phyloP scores from a whole-genome alignment of 2,329 filamentous ascomycete species.

The Pseudogymnoascus sp. region DNA sequence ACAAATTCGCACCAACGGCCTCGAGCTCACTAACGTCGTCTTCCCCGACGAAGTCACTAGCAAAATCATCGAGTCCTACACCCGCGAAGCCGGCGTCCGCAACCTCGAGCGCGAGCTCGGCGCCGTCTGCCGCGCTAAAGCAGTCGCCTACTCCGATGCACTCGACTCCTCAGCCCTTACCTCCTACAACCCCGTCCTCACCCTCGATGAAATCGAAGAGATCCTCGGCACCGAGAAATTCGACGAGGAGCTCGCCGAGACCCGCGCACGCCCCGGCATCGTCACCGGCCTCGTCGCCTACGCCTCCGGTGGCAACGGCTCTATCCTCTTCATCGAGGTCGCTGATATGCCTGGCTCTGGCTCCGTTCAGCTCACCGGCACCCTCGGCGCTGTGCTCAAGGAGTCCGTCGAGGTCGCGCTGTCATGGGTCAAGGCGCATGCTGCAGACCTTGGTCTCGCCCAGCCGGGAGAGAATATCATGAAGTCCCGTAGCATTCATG shows the following conservation, averaged over 20 bases:
- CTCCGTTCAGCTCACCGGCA: conserved; percentile 88
- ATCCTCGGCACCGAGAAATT: conserved; percentile 91
- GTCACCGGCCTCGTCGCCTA: conserved; percentile 96
- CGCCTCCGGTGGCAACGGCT: conserved; percentile 83
- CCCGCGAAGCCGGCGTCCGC: conserved; percentile 89
- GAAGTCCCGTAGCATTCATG: conserved; percentile 88
- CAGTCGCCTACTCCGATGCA: conserved; percentile 88
- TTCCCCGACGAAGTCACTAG: conserved; percentile 80
- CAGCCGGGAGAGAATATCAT: conserved; percentile 83
- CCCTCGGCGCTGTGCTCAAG: conserved; percentile 92
- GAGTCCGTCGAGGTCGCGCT: conserved; percentile 94
- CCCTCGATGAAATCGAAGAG: conserved; percentile 72
- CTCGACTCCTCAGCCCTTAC: conserved; percentile 60
- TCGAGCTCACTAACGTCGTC: conserved; percentile 63
- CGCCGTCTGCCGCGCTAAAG: conserved; percentile 87
- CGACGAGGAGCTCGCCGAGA: conserved; percentile 91
- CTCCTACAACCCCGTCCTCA: conserved; percentile 65
- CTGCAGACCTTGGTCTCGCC: conserved; percentile 80
- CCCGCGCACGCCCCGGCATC: conserved; percentile 72
- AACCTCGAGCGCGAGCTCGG: conserved; percentile 95
- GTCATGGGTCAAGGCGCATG: conserved; percentile 94
- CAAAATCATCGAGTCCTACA: conserved; percentile 94
- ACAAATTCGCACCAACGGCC: conserved; percentile 84
- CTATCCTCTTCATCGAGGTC: conserved; percentile 96
- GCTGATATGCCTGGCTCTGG: conserved; percentile 94